These are phyloP conservation scores for Diaporthe vexans DNA, from an alignment of 2,329 filamentous ascomycete species.

Conservation along the genomic window DNA sequence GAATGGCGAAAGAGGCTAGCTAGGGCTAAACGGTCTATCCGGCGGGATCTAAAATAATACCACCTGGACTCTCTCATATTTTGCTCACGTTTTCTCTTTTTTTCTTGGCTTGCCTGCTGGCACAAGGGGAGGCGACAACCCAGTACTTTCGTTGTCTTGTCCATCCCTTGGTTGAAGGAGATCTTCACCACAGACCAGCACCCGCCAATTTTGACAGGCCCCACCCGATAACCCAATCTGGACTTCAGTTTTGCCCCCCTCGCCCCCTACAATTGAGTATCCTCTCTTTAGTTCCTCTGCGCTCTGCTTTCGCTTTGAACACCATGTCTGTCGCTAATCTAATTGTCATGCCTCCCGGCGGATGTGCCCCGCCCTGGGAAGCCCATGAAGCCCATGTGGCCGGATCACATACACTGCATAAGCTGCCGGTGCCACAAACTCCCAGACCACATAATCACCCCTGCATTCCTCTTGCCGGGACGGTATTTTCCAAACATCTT, in stretches of 20 bases:
- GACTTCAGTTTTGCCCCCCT: slow-evolving; percentile 22
- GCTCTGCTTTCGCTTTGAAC: slow-evolving; percentile 36
- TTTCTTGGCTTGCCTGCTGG: neutral
- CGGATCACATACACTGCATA: slow-evolving; percentile 21
- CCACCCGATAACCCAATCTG: slow-evolving; percentile 32
- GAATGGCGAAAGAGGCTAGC: slow-evolving; percentile 33
- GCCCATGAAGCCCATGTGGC: slow-evolving; percentile 41
- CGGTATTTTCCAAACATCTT: slow-evolving; percentile 31
- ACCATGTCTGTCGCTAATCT: slow-evolving; percentile 58
- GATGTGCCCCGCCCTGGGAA: slow-evolving; percentile 20
- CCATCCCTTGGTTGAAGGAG: slow-evolving; percentile 41
- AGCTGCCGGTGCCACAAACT: slow-evolving; percentile 7
- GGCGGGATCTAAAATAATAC: slow-evolving; percentile 35
- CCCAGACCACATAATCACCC: slow-evolving; percentile 34
- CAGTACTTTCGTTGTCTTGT: slow-evolving; percentile 40
- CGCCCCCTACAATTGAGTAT: slow-evolving; percentile 13
- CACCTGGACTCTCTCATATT: slow-evolving; percentile 3
- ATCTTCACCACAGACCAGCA: slow-evolving; percentile 39
- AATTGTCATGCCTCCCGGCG: slow-evolving; percentile 54
- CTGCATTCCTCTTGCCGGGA: slow-evolving; percentile 40
- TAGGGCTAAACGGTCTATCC: slow-evolving; percentile 8
- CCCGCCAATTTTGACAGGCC: slow-evolving; percentile 33
- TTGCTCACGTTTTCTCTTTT: neutral
- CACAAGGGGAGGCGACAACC: slow-evolving; percentile 26
- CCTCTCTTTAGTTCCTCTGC: slow-evolving; percentile 35